Percentiles rank a stretch among this genome's conserved stretches.
phyloP scores from a whole-genome alignment of 257 asterid species.

The Jaltomata sinuosa region DNA sequence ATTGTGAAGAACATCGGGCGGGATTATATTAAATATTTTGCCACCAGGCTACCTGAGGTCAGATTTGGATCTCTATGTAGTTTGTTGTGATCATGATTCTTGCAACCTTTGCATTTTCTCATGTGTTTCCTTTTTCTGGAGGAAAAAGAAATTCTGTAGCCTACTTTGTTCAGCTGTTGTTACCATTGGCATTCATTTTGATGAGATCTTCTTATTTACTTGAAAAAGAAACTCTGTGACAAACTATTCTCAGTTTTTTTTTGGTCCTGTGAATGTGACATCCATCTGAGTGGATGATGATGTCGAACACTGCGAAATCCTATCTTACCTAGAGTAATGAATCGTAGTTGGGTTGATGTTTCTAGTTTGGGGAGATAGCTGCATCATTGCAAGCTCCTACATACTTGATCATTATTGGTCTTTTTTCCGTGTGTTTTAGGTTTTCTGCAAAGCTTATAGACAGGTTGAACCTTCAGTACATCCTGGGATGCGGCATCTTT shows the following conservation, averaged over 20 bases:
- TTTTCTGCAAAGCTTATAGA: slow-evolving; percentile 73
- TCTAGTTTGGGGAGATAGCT: background rate
- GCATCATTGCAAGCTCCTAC: background rate
- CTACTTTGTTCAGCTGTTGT: background rate
- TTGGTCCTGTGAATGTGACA: background rate
- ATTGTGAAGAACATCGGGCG: slow-evolving; percentile 21
- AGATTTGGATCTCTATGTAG: background rate
- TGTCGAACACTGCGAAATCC: background rate
- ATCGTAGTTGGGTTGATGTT: background rate
- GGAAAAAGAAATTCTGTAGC: background rate
- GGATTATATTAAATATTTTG: slow-evolving; percentile 19
- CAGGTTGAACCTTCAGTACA: slow-evolving; percentile 77
- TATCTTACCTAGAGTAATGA: background rate
- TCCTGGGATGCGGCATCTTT: slow-evolving; percentile 88
- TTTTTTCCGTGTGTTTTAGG: slow-evolving; percentile 28
- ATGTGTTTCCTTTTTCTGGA: background rate
- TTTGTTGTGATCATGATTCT: background rate
- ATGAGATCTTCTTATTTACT: background rate
- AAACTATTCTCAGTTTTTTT: background rate
- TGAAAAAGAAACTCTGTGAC: background rate
- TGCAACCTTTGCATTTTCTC: background rate
- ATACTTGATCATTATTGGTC: background rate
- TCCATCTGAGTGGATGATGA: background rate
- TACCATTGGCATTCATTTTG: background rate
- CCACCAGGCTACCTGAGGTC: slow-evolving; percentile 12